A percentile compares a stretch with the other conserved stretches of the same genome.
Evolutionary conservation across 352 stramenopile species (phyloP).

Genomic region (Globisporangium abappressorium): DNA sequence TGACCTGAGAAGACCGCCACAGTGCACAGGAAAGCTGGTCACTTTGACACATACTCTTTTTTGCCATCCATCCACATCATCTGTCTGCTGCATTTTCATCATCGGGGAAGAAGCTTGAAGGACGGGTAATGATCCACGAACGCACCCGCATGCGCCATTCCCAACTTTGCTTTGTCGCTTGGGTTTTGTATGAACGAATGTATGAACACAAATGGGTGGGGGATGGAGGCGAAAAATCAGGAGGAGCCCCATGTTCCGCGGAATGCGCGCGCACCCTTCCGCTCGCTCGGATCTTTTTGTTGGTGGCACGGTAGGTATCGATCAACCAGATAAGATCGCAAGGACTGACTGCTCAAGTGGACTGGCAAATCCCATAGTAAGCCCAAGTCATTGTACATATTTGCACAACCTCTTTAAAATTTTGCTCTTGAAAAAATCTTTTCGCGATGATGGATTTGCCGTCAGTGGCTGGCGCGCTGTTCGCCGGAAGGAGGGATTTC

Average conservation of each 20-base stretch:
- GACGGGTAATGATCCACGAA: slow-evolving; percentile 3
- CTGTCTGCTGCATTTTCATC: not conserved
- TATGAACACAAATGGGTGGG: no score
- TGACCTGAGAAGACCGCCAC: no score
- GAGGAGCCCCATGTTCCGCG: not conserved
- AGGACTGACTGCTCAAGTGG: not conserved
- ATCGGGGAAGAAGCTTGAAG: not conserved
- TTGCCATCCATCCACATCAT: no score
- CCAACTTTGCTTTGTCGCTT: not conserved
- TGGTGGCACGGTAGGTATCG: not conserved
- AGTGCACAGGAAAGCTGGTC: not conserved
- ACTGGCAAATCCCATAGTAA: no score
- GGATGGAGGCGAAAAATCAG: not conserved
- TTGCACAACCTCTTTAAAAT: no score
- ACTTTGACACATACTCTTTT: not conserved
- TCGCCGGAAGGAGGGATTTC: no score
- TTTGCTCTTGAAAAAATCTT: no score
- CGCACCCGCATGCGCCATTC: not conserved
- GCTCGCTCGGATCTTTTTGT: not conserved
- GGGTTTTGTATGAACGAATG: not conserved
- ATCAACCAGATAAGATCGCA: not conserved
- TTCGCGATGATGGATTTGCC: no score
- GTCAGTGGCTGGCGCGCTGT: no score
- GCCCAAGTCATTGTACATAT: no score
- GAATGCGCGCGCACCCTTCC: not conserved